Evolutionary conservation across 805 yeast genomes (phyloP).

Genomic region (Monosporozyma siamensis): DNA sequence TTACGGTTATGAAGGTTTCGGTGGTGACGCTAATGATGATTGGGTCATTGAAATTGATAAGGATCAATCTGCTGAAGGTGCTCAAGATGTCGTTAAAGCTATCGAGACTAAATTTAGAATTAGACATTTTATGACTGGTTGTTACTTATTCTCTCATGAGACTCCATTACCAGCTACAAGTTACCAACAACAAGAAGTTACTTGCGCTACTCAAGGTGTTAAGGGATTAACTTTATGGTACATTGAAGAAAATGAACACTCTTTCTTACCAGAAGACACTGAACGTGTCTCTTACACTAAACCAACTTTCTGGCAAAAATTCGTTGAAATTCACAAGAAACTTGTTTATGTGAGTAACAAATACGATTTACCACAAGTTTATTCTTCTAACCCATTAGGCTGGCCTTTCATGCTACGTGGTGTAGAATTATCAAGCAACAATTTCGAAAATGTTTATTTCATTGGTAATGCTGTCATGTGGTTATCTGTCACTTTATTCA

Average conservation of each 20-base stretch:
- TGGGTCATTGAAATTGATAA: slow-evolving; percentile 67
- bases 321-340: slow-evolving; percentile 53
- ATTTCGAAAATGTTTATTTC: slow-evolving; percentile 53
- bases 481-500: slow-evolving; percentile 56
- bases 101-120: slow-evolving; percentile 63
- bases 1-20: slow-evolving; percentile 69
- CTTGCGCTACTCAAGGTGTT: slow-evolving; percentile 66
- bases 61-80: slow-evolving; percentile 41
- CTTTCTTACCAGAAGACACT: slow-evolving; percentile 35
- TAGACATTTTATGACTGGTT: slow-evolving; percentile 72
- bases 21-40: slow-evolving; percentile 80
- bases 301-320: slow-evolving; percentile 47
- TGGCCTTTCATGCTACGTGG: slow-evolving; percentile 77
- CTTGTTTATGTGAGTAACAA: slow-evolving; percentile 72
- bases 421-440: slow-evolving; percentile 59
- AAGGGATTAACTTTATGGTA: slow-evolving; percentile 59
- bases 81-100: slow-evolving; percentile 52
- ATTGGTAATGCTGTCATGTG: slow-evolving; percentile 71
- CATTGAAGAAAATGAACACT: slow-evolving; percentile 58
- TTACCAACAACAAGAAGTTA: slow-evolving; percentile 75
- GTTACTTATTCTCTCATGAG: slow-evolving; percentile 64
- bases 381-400: slow-evolving; percentile 58
- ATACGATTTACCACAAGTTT: slow-evolving; percentile 56
- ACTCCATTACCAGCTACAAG: slow-evolving; percentile 74
- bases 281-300: slow-evolving; percentile 45